Evolutionary conservation across 495 filamentous ascomycete genomes (phyloP), one percentile per base, ranked within the genome.

Genomic region (Astrocystis sublimbata): DNA sequence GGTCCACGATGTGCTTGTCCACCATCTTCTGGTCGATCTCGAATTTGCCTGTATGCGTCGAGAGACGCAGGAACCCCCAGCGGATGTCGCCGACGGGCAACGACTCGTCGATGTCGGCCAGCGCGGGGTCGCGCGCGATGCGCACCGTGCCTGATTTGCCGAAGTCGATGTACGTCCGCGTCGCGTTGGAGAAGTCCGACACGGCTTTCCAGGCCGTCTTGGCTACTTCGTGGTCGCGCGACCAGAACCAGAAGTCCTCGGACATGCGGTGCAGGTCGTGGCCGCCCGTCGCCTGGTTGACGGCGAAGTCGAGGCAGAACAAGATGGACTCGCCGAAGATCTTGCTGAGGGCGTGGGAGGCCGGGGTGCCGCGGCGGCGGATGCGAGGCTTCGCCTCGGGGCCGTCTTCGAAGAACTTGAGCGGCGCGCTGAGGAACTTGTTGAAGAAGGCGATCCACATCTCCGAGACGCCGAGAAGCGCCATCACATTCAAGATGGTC

Each of bases 161-260:
- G 19, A 72, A 61, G 64, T 88, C 88, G 52, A 89, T 78, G 12
- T 78, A 62, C 17, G 88, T 75, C 0, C 86, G 84, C 72, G 86
- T 84, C 0, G 79, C 74, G 10, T 79, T 69, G 23, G 78, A 71
- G 54, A 87, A 89, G 1, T 76, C 64, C 1, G 75, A 77, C 70
- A 89, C 83, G 2, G 81, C 74, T 19, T 70, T 62, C 88, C 87
- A 90, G 1, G 84, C 87, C 47, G 77, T 81, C 35, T 78, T 78
- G 45, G 84, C 85, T 6, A 72, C 78, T 4, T 77, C 61, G 28
- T 85, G 81, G 6, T 81, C 71, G 12, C 69, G 64, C 24, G 81
- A 80, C 86, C 86, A 89, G 63, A 89, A 82, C 88, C 88, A 89
- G 61, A 89, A 83, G 65, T 89, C 87, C 64, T 89, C 87, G 60